Evolutionary conservation across 441 rosid genomes (phyloP).

Genomic region (Pelargonium fulgidum): DNA sequence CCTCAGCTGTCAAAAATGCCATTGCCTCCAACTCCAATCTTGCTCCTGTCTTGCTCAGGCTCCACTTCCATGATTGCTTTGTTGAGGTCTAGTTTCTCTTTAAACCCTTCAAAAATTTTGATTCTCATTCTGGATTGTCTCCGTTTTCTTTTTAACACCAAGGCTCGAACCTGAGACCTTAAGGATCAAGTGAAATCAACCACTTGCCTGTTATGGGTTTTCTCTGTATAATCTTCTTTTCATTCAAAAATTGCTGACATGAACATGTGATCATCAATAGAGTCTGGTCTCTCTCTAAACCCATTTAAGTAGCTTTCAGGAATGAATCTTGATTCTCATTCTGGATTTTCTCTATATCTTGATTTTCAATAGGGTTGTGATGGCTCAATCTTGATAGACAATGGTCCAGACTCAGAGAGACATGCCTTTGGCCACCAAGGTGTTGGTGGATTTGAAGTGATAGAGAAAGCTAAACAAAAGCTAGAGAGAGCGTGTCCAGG

Average conservation of each 20-base stretch:
- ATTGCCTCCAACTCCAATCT: conserved; percentile 13
- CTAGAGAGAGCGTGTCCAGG: conserved; percentile 27
- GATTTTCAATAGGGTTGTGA: conserved; percentile 18
- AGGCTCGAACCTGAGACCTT: too few species aligned
- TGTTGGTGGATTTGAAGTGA: conserved; percentile 30
- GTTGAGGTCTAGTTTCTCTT: too few species aligned
- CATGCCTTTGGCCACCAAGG: conserved; percentile 28
- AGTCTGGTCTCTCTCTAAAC: too few species aligned
- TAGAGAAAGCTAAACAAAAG: conserved; percentile 28
- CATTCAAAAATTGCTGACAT: too few species aligned
- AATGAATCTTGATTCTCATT: neutral
- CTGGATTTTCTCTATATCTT: too few species aligned
- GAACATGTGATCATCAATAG: too few species aligned
- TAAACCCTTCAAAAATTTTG: too few species aligned
- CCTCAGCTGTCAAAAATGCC: conserved; percentile 13
- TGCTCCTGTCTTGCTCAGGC: conserved; percentile 24
- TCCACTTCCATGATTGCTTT: conserved; percentile 10
- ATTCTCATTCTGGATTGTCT: too few species aligned
- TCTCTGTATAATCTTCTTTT: too few species aligned
- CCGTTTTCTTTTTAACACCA: too few species aligned
- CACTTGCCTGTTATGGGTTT: too few species aligned
- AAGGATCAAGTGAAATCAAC: too few species aligned
- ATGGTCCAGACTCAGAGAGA: conserved; percentile 20
- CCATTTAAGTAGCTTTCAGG: neutral
- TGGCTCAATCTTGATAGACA: conserved; percentile 24